Percentiles rank a stretch among this genome's conserved stretches.
phyloP scores from a whole-genome alignment of 2,329 filamentous ascomycete species.

The Microcyclosporella mali region DNA sequence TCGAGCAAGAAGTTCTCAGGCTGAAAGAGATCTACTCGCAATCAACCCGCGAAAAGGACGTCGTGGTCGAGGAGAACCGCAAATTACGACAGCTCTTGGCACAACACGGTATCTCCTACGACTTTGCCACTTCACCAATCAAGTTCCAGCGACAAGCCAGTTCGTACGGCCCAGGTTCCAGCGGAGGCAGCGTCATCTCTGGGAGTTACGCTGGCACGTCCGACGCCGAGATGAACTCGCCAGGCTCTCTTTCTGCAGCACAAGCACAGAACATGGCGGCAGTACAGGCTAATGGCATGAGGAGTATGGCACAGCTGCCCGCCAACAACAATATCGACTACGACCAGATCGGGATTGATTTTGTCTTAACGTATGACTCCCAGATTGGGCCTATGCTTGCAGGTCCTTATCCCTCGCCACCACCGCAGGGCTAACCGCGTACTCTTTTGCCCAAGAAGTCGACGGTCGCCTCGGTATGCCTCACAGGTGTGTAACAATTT shows the following conservation, averaged over 20 bases:
- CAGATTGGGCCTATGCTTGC: conserved; percentile 28
- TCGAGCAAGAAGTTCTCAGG: conserved; percentile 85
- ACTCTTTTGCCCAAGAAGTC: background rate
- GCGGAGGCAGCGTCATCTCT: conserved; percentile 50
- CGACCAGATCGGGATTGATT: conserved; percentile 80
- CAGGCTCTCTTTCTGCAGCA: conserved; percentile 30
- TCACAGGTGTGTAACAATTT: conserved; percentile 9
- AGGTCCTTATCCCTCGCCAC: conserved; percentile 58
- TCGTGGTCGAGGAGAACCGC: conserved; percentile 70
- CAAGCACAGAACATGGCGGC: conserved; percentile 10
- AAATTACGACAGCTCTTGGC: conserved; percentile 60
- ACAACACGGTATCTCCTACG: conserved; percentile 54
- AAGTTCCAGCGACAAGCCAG: conserved; percentile 32
- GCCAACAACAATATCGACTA: conserved; percentile 53
- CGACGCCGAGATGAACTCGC: conserved; percentile 43
- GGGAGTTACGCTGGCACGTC: conserved; percentile 53
- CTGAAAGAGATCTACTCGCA: conserved; percentile 79
- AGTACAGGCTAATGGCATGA: conserved; percentile 11
- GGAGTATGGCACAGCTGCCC: conserved; percentile 25
- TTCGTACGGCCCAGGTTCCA: conserved; percentile 38
- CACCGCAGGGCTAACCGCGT: conserved; percentile 36
- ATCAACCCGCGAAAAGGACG: conserved; percentile 68
- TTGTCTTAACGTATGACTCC: conserved; percentile 76
- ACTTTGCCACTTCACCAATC: conserved; percentile 36
- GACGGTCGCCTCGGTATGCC: conserved; percentile 14